Conservation (phyloP, 2,329 filamentous ascomycete genomes). For the Cercospora sp. region DNA sequence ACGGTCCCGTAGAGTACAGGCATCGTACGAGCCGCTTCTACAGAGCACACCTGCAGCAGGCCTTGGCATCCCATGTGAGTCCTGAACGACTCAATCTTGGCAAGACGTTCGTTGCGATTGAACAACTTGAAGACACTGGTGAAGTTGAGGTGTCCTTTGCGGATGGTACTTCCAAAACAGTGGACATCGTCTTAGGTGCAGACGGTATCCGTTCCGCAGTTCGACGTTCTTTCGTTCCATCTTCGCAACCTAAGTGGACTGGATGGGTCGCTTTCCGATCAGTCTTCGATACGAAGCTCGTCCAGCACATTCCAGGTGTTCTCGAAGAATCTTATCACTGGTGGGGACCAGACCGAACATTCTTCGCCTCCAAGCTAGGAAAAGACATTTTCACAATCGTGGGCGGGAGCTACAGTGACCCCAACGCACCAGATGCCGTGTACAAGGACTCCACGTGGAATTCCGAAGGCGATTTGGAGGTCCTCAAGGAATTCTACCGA, state of each 20-base stretch:
- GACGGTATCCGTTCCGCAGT: constrained; percentile 44
- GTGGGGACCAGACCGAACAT: constrained; percentile 28
- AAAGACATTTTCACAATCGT: constrained; percentile 38
- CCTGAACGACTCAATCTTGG: constrained; percentile 36
- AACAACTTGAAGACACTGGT: constrained; percentile 12
- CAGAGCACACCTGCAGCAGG: constrained; percentile 41
- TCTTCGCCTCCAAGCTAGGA: constrained; percentile 39
- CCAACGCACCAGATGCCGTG: constrained; percentile 14
- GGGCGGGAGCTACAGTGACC: constrained; percentile 28
- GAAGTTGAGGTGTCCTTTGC: constrained; percentile 35
- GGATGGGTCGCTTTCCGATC: constrained; percentile 43
- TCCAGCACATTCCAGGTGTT: constrained; percentile 36
- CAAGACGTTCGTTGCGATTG: constrained; percentile 33
- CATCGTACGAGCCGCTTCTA: constrained; percentile 42
- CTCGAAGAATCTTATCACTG: constrained; percentile 42
- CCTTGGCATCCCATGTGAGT: constrained; percentile 37
- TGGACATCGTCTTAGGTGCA: constrained; percentile 40
- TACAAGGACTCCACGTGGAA: constrained; percentile 20
- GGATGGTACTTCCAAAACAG: constrained; percentile 34
- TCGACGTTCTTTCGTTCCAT: constrained; percentile 32
- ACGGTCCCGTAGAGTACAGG: constrained; percentile 35
- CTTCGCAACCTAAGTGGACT: constrained; percentile 40
- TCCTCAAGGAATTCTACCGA: constrained; percentile 19
- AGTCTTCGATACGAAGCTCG: constrained; percentile 40
- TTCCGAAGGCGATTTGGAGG: constrained; percentile 16